Percentiles rank a stretch among this genome's conserved stretches.
Evolutionary conservation across 345 rosid genomes (phyloP).

Genomic region (Eucalyptus shirleyi): DNA sequence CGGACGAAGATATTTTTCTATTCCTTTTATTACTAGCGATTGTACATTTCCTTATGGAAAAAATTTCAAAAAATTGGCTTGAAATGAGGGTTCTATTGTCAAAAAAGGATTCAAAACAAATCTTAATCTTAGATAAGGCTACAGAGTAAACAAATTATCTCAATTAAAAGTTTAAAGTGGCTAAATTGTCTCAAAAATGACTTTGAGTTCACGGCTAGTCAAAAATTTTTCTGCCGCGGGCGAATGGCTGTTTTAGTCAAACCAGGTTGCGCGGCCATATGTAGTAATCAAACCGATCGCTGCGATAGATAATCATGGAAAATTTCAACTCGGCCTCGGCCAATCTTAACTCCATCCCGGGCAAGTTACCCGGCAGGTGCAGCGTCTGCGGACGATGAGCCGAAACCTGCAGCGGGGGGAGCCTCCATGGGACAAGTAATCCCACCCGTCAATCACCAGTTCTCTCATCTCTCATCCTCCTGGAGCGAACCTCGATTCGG

Average conservation of each 20-base stretch:
- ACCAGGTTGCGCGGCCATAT: not conserved
- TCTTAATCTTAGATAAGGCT: accelerated
- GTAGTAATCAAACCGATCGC: not conserved
- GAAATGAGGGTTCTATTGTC: accelerated
- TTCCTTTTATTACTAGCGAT: not conserved
- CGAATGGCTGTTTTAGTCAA: too few species aligned
- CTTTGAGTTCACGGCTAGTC: accelerated
- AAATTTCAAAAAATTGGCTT: accelerated
- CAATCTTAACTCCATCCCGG: not conserved
- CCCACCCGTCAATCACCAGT: not conserved
- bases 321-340: not conserved
- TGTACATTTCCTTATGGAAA: not conserved
- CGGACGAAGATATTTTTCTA: not conserved
- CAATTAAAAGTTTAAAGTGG: accelerated
- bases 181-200: too few species aligned
- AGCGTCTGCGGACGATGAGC: not conserved
- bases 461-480: not conserved
- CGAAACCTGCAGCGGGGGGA: not conserved
- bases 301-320: accelerated
- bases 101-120: accelerated
- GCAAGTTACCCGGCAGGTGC: not conserved
- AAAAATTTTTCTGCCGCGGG: accelerated
- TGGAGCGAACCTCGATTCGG: not conserved
- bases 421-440: not conserved
- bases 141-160: accelerated